Evolutionary conservation across 179 eudicot species (phyloP), one percentile per base, ranked within the genome.

Genomic region (Silene coronaria): DNA sequence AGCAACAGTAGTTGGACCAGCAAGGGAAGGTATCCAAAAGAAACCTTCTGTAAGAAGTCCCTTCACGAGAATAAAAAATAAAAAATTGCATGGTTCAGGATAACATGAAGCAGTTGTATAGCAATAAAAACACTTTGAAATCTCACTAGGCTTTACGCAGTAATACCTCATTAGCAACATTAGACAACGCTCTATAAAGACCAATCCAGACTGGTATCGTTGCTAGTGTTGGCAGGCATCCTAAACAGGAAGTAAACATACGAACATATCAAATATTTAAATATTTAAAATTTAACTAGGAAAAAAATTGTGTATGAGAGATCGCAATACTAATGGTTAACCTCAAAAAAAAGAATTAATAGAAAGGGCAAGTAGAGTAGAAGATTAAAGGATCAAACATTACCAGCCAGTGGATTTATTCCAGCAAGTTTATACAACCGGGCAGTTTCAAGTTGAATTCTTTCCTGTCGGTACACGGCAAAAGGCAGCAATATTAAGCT

Each of bases 171-270:
- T 92, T 85, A 16, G 97, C 99, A 75, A 92, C 99, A 80, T 95
- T 95, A 30, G 99, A 95, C 74, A 92, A 92, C 55, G 99, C 99
- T 79, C 99, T 89, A 73, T 95, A 92, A 42, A 95, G 95, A 67
- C 99, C 97, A 75, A 95, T 95, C 99, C 99, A 95, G 76, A 95
- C 93, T 2, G 99, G 99, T 74, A 95, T 95, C 10, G 99, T 95
- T 71, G 91, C 90, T 46, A 95, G 89, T 7, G 99, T 95, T 30
- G 97, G 99, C 81, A 95, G 82, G 78, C 97, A 95, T 48, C 99
- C 99, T 95, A 87, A 71, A 5, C 71, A 24, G 65, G 19, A 38
- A 34, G 53, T 22, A 30, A 66, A 63, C 71, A 38, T 73, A 66
- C 13, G 67, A 73, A 3, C 26, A 17, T 6, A 53, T 27, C 23